Evolutionary conservation across 2,329 filamentous ascomycete species (phyloP).

Genomic region (Colletotrichum magnum): DNA sequence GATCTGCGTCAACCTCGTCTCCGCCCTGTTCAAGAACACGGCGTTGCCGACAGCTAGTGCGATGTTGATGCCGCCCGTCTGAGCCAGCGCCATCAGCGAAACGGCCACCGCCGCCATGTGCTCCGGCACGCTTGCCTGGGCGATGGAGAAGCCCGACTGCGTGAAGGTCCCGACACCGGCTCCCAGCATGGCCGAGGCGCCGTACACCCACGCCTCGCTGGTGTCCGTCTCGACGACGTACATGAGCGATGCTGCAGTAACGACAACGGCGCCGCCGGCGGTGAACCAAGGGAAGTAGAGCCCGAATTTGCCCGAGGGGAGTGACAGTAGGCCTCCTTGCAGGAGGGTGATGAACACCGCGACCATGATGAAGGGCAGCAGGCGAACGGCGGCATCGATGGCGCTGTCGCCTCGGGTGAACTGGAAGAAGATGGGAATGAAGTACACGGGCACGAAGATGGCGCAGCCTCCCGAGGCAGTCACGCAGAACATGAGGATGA

Average conservation of each 20-base stretch:
- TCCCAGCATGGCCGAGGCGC: constrained; percentile 55
- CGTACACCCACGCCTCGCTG: constrained; percentile 47
- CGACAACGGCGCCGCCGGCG: constrained; percentile 50
- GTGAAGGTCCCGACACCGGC: constrained; percentile 53
- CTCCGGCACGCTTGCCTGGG: constrained; percentile 22
- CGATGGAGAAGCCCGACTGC: constrained; percentile 49
- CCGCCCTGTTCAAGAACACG: constrained; percentile 51
- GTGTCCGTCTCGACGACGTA: constrained; percentile 46
- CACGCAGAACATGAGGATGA: constrained; percentile 29
- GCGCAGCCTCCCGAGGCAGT: constrained; percentile 26
- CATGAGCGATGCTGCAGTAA: constrained; percentile 53
- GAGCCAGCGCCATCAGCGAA: constrained; percentile 27
- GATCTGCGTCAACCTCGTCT: constrained; percentile 44
- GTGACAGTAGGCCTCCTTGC: constrained; percentile 29
- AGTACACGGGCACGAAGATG: constrained; percentile 55
- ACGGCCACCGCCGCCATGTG: constrained; percentile 24
- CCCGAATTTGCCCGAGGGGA: constrained; percentile 45
- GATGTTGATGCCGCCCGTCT: constrained; percentile 38
- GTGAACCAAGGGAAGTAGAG: constrained; percentile 57
- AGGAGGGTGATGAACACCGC: constrained; percentile 52
- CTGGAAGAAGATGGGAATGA: constrained; percentile 65
- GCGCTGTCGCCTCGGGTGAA: constrained; percentile 59
- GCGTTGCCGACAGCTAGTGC: constrained; percentile 36
- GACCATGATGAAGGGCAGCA: constrained; percentile 56
- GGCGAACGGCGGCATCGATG: constrained; percentile 54